Evolutionary conservation across 345 rosid genomes (phyloP), one percentile per base, ranked within the genome.

Genomic region (Eucalyptus globulus): DNA sequence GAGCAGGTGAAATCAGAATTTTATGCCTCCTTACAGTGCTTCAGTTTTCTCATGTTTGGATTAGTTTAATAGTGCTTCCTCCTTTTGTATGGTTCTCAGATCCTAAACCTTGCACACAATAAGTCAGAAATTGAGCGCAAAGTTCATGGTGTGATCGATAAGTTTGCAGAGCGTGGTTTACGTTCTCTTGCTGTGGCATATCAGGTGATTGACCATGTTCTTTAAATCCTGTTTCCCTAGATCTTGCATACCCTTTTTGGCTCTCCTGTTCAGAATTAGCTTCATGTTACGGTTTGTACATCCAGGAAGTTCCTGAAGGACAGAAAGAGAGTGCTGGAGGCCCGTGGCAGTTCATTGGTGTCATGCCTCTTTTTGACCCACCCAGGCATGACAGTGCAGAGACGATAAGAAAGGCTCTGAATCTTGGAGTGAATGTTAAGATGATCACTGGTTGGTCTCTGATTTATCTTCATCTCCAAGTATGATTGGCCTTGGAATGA

Each of bases 301-400:
- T 76, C 47, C 90, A 98, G 99, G 98, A 96, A 91, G 99, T 97
- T 94, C 99, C 98, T 1, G 99, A 95, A 54, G 96, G 97, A 65
- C 93, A 93, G 54, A 98, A 95, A 91, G 99, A 96, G 89, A 97
- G 99, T 93, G 86, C 96, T 44, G 99, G 99, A 90, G 97, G 99
- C 67, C 98, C 93, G 14, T 98, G 99, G 99, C 98, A 96, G 91
- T 97, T 98, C 90, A 89, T 96, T 47, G 99, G 98, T 89, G 96
- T 98, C 91, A 94, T 98, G 99, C 99, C 99, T 88, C 99, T 98
- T 86, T 98, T 98, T 92, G 99, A 98, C 88, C 99, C 99, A 87
- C 99, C 99, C 31, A 96, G 99, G 92, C 99, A 97, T 91, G 99
- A 98, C 87, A 98, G 98, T 93, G 99, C 99, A 14, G 99, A 98